Evolutionary conservation across 345 rosid species (phyloP).

Genomic region (Balakata baccata): DNA sequence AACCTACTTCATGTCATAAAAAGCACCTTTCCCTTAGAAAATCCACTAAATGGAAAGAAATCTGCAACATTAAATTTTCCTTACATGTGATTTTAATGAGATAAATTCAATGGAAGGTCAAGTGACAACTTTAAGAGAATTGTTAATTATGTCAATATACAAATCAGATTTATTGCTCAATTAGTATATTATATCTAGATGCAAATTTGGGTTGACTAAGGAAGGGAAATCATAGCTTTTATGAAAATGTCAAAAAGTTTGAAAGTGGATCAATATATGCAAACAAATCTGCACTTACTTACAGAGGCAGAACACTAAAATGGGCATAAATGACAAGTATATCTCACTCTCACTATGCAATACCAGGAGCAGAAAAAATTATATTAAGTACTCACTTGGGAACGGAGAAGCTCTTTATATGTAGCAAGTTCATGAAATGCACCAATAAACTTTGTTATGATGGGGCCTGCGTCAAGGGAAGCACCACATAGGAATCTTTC

Average conservation of each 20-base stretch:
- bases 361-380: conserved; percentile 6
- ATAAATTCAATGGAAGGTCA: too few species aligned
- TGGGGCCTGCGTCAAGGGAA: conserved; percentile 56
- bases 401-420: conserved; percentile 73
- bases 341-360: neutral
- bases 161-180: too few species aligned
- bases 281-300: neutral
- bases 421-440: conserved; percentile 75
- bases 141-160: too few species aligned
- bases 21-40: too few species aligned
- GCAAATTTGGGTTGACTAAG: too few species aligned
- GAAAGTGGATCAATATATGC: neutral
- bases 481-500: conserved; percentile 11
- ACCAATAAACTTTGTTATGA: conserved; percentile 63
- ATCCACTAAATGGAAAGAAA: too few species aligned
- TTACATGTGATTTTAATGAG: too few species aligned
- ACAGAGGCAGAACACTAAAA: neutral
- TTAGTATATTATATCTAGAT: too few species aligned
- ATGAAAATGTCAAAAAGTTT: neutral
- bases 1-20: too few species aligned
- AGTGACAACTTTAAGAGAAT: too few species aligned
- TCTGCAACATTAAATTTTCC: too few species aligned
- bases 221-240: neutral
- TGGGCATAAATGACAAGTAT: neutral
- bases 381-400: conserved; percentile 54